A percentile compares a stretch with the other conserved stretches of the same genome.
Evolutionary conservation across 176 grass and related monocot species (phyloP).

Genomic region (Paspalum vaginatum): DNA sequence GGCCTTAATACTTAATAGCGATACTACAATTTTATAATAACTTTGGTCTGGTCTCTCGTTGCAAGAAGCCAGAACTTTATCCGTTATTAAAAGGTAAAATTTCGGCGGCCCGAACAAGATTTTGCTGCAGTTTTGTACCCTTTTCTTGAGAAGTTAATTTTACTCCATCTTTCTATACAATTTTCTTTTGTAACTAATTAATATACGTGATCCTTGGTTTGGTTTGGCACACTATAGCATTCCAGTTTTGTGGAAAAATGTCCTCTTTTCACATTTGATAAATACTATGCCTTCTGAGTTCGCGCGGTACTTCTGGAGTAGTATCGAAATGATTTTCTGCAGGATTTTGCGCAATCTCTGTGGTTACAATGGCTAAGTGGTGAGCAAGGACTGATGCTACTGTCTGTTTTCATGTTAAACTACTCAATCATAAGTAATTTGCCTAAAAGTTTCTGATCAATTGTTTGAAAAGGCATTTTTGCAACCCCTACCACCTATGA

Average conservation of each 20-base stretch:
- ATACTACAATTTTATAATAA: too few relatives aligned
- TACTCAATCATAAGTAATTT: constrained; percentile 29
- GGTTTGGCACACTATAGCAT: neutral
- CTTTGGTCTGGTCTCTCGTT: too few relatives aligned
- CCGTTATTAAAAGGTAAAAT: neutral
- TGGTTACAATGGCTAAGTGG: neutral
- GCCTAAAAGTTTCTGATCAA: constrained; percentile 22
- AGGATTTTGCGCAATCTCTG: neutral
- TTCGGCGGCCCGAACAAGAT: neutral
- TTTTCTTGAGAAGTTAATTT: neutral
- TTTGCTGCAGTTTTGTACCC: neutral
- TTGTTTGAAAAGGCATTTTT: constrained; percentile 27
- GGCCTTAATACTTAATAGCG: too few relatives aligned
- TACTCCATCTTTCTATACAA: neutral
- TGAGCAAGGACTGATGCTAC: constrained; percentile 23
- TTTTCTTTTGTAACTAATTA: neutral
- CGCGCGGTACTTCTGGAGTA: neutral
- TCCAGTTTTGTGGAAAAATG: neutral
- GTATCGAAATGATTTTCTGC: neutral
- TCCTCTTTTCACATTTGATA: neutral
- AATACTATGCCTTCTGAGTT: neutral
- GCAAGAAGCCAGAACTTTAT: too few relatives aligned
- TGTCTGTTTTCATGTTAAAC: constrained; percentile 23
- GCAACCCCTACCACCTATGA: constrained; percentile 4
- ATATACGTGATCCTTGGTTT: neutral